Conservation (phyloP, 441 rosid genomes). For the Flueggea neowawraea region DNA sequence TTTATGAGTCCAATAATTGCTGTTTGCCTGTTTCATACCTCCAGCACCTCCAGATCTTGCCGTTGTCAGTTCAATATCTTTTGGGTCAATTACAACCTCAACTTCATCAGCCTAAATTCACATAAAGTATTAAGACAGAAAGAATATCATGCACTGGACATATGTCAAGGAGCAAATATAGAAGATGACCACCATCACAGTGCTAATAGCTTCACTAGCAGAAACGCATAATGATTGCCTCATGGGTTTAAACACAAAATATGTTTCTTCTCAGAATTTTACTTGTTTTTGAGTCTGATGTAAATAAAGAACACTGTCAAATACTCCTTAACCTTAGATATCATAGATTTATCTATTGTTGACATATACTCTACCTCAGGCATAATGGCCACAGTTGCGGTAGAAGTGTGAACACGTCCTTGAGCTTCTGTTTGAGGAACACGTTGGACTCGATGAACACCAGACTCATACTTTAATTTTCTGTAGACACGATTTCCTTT, state of each 20-base stretch:
- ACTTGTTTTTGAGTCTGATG: too few species aligned
- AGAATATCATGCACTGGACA: neutral
- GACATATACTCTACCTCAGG: slow-evolving; percentile 54
- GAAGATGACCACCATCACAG: too few species aligned
- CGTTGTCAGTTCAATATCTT: slow-evolving; percentile 88
- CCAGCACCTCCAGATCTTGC: slow-evolving; percentile 99
- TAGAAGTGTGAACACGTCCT: slow-evolving; percentile 95
- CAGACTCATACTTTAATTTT: slow-evolving; percentile 91
- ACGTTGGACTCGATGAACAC: slow-evolving; percentile 95
- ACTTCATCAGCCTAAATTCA: slow-evolving; percentile 82
- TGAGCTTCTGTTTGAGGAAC: slow-evolving; percentile 97
- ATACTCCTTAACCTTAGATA: too few species aligned
- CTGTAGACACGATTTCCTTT: slow-evolving; percentile 88
- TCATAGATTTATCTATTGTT: too few species aligned
- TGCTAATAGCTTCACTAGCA: too few species aligned
- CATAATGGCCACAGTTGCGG: slow-evolving; percentile 98
- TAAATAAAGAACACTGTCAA: too few species aligned
- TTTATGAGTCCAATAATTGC: neutral
- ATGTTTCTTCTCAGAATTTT: too few species aligned
- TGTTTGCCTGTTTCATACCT: slow-evolving; percentile 42
- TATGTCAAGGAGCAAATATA: too few species aligned
- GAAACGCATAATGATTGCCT: too few species aligned
- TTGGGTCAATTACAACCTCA: slow-evolving; percentile 92
- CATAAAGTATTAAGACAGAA: neutral
- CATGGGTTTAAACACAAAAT: too few species aligned